phyloP scores from a whole-genome alignment of 1,139 yeast genomes.

The Keqinozyma sinolaborantium region DNA sequence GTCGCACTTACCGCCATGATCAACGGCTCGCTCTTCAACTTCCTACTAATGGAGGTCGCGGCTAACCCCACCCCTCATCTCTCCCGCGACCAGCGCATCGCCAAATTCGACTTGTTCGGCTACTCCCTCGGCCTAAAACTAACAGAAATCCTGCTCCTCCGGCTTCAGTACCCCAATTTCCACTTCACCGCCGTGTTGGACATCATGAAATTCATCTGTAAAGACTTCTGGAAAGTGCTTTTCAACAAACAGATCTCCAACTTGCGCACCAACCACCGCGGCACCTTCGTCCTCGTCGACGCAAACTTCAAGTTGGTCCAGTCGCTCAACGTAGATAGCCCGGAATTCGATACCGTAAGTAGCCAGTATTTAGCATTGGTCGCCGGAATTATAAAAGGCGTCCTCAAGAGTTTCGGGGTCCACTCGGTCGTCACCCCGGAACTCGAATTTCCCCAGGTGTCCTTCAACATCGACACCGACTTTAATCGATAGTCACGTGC shows the following conservation, averaged over 20 bases:
- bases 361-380: constrained; percentile 72
- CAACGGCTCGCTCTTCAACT: constrained; percentile 50
- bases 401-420: constrained; percentile 67
- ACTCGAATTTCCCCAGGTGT: constrained; percentile 59
- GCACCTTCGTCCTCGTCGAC: constrained; percentile 78
- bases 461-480: constrained; percentile 68
- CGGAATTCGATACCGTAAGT: constrained; percentile 46
- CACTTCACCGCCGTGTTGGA: constrained; percentile 64
- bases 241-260: constrained; percentile 89
- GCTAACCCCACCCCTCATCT: constrained; percentile 24
- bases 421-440: constrained; percentile 69
- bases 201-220: constrained; percentile 86
- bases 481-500: no score
- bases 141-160: constrained; percentile 66
- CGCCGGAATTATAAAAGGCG: constrained; percentile 81
- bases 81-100: constrained; percentile 46
- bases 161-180: constrained; percentile 33
- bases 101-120: constrained; percentile 66
- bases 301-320: constrained; percentile 54
- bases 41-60: constrained; percentile 69
- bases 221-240: constrained; percentile 82
- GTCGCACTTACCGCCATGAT: no score
- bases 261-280: constrained; percentile 85
- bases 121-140: constrained; percentile 71
- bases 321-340: constrained; percentile 50